Evolutionary conservation across 768 basidiomycete genomes (phyloP).

Genomic region (Termitomyces sp.): DNA sequence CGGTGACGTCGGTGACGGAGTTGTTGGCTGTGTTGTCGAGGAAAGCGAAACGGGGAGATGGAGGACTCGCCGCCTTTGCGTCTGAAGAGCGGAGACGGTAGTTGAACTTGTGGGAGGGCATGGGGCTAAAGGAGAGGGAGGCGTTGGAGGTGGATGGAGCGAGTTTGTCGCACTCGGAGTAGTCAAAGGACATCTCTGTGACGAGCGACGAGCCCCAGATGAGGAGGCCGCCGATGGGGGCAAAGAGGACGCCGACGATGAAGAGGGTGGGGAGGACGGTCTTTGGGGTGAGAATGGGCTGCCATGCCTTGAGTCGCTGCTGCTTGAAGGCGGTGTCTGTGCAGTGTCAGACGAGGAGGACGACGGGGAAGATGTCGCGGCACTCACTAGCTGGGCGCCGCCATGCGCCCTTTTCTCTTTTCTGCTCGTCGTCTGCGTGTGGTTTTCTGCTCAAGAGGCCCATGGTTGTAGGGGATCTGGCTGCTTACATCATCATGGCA

Average conservation of each 20-base stretch:
- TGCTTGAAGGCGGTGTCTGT: slow-evolving; percentile 98
- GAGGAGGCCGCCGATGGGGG: slow-evolving; percentile 91
- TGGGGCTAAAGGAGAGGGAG: slow-evolving; percentile 36
- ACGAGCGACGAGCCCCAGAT: slow-evolving; percentile 85
- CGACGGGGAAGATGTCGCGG: slow-evolving; percentile 13
- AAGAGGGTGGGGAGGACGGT: slow-evolving; percentile 96
- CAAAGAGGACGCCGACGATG: slow-evolving; percentile 92
- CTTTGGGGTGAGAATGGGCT: slow-evolving; percentile 97
- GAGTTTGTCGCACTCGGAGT: slow-evolving; percentile 83
- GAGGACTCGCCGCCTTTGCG: slow-evolving; percentile 48
- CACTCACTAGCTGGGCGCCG: slow-evolving; percentile 76
- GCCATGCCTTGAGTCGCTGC: slow-evolving; percentile 99
- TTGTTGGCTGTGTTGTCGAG: slow-evolving; percentile 48
- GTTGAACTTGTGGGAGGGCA: slow-evolving; percentile 65
- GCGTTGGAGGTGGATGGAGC: slow-evolving; percentile 36
- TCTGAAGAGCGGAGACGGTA: slow-evolving; percentile 59
- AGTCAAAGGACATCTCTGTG: slow-evolving; percentile 92
- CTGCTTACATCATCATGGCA: slow-evolving; percentile 43
- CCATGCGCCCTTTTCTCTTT: slow-evolving; percentile 87
- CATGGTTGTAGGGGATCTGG: slow-evolving; percentile 26
- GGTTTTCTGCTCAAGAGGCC: slow-evolving; percentile 48
- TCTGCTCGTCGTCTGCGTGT: slow-evolving; percentile 39
- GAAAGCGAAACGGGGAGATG: slow-evolving; percentile 75
- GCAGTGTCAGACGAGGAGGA: slow-evolving; percentile 6
- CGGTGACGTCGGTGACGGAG: slow-evolving; percentile 37